Percentiles rank a stretch among this genome's conserved stretches.
phyloP scores from a whole-genome alignment of 148 eudicot genomes.

The Mesembryanthemum crystallinum region DNA sequence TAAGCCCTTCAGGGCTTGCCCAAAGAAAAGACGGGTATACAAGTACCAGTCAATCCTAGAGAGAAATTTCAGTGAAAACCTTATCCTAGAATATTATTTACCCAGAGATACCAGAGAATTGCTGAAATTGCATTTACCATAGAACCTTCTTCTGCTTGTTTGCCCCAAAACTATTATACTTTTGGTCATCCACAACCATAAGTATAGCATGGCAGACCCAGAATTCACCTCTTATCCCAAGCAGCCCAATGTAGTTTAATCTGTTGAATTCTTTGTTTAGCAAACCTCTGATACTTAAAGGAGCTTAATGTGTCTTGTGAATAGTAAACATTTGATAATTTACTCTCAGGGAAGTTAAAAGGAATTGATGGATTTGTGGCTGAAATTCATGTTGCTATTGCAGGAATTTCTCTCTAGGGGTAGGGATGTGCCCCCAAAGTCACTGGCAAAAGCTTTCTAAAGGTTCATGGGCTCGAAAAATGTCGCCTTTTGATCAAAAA shows the following conservation, averaged over 20 bases:
- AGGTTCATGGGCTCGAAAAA: conserved; percentile 67
- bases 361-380: conserved; percentile 9
- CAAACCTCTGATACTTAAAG: not conserved
- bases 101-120: not conserved
- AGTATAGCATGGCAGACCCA: not conserved
- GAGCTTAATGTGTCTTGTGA: not conserved
- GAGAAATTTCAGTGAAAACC: not conserved
- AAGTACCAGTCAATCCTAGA: not conserved
- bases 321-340: not conserved
- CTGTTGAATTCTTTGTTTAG: not conserved
- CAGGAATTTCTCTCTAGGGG: conserved; percentile 74
- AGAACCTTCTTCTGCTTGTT: not conserved
- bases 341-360: not conserved
- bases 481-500: conserved; percentile 91
- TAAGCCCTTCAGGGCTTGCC: no score
- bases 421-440: conserved; percentile 84
- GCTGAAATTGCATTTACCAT: not conserved
- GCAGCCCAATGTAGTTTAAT: not conserved
- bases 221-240: not conserved
- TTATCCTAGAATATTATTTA: not conserved
- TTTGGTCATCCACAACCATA: not conserved
- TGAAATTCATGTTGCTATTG: conserved; percentile 7
- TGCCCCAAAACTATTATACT: not conserved
- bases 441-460: conserved; percentile 73
- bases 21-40: not conserved